Evolutionary conservation across 257 asterid genomes (phyloP).

Genomic region (Verbascum thapsus): DNA sequence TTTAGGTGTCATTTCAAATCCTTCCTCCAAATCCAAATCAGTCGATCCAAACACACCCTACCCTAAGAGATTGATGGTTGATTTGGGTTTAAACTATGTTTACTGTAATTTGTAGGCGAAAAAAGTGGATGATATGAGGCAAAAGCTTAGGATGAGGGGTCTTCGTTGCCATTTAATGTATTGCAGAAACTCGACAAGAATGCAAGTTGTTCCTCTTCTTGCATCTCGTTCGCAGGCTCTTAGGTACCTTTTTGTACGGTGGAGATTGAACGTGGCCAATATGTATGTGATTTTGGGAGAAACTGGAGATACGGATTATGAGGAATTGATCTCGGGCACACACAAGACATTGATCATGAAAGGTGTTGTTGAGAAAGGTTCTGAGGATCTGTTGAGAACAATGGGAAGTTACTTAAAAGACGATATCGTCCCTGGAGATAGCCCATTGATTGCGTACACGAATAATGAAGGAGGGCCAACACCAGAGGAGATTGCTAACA

Average conservation of each 20-base stretch:
- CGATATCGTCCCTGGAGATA: conserved; percentile 68
- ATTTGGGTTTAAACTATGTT: not conserved
- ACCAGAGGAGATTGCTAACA: conserved; percentile 54
- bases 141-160: conserved; percentile 88
- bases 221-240: conserved; percentile 95
- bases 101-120: conserved; percentile 49
- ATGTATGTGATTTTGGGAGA: conserved; percentile 85
- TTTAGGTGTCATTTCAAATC: too few relatives aligned
- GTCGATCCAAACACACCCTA: too few relatives aligned
- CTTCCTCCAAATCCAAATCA: too few relatives aligned
- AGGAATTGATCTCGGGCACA: conserved; percentile 73
- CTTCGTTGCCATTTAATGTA: conserved; percentile 87
- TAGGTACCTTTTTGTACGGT: conserved; percentile 84
- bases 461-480: conserved; percentile 40
- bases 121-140: conserved; percentile 84
- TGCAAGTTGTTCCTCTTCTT: conserved; percentile 82
- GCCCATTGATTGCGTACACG: conserved; percentile 50
- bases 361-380: conserved; percentile 61
- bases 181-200: conserved; percentile 78
- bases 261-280: conserved; percentile 78
- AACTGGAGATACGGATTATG: conserved; percentile 86
- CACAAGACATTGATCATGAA: conserved; percentile 75
- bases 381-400: conserved; percentile 73
- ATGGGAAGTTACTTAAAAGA: conserved; percentile 73
- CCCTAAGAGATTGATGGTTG: not conserved